Conservation (phyloP, 352 stramenopile genomes). For the Thalassiosira ordinaria region DNA sequence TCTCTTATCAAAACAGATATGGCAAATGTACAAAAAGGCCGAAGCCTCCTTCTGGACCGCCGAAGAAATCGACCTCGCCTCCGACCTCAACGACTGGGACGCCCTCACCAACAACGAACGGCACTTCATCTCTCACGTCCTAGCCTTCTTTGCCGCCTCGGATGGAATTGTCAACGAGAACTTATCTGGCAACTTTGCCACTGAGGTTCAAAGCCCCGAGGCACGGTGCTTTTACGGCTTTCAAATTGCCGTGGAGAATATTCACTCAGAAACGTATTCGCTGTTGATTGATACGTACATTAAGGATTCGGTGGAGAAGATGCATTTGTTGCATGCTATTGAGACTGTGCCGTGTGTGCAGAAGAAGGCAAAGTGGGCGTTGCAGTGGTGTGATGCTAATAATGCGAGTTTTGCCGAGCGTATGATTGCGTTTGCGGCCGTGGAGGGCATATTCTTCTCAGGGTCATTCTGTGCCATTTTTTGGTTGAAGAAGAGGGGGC, state of each 20-base stretch:
- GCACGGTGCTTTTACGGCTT: slow-evolving; percentile 88
- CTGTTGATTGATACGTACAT: slow-evolving; percentile 88
- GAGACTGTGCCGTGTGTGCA: slow-evolving; percentile 78
- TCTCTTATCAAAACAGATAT: too few species aligned
- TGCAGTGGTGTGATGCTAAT: slow-evolving; percentile 72
- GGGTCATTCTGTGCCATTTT: slow-evolving; percentile 87
- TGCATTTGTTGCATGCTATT: slow-evolving; percentile 74
- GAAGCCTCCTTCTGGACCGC: slow-evolving; percentile 88
- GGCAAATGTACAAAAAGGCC: slow-evolving; percentile 87
- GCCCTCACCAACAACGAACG: slow-evolving; percentile 74
- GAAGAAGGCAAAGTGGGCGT: slow-evolving; percentile 84
- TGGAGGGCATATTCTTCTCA: slow-evolving; percentile 88
- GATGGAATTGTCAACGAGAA: slow-evolving; percentile 88
- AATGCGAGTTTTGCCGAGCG: slow-evolving; percentile 79
- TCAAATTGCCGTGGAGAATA: slow-evolving; percentile 88
- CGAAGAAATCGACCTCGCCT: slow-evolving; percentile 85
- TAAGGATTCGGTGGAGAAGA: slow-evolving; percentile 71
- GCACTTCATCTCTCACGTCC: slow-evolving; percentile 84
- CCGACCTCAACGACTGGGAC: slow-evolving; percentile 82
- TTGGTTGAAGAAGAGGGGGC: slow-evolving; percentile 86
- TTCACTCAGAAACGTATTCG: slow-evolving; percentile 87
- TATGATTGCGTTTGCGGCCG: slow-evolving; percentile 85
- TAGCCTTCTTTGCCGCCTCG: slow-evolving; percentile 86
- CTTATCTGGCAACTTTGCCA: slow-evolving; percentile 80
- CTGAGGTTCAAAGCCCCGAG: slow-evolving; percentile 83